phyloP scores from a whole-genome alignment of 306 rosid genomes.

The Casuarina glauca region DNA sequence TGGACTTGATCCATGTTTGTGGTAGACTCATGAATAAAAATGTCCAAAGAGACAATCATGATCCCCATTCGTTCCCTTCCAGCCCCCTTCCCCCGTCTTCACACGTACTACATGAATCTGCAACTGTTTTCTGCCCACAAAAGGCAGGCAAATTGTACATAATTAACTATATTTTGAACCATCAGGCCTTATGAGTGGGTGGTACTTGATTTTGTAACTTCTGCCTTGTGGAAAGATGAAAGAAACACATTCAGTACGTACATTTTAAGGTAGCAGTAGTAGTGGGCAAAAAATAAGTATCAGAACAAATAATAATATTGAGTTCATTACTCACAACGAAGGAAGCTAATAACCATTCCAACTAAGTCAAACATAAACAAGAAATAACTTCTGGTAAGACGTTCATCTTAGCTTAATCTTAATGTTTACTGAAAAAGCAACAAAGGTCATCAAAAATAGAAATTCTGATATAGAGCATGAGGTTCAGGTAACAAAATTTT shows the following conservation, averaged over 20 bases:
- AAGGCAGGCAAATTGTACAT: too few relatives aligned
- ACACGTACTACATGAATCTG: too few relatives aligned
- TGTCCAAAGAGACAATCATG: background rate
- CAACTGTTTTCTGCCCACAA: too few relatives aligned
- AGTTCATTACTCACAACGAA: background rate
- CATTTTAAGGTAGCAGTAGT: too few relatives aligned
- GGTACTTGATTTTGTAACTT: too few relatives aligned
- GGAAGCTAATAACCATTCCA: background rate
- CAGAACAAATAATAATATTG: background rate
- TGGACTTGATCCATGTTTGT: too few relatives aligned
- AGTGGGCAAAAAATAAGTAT: background rate
- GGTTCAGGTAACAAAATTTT: conserved; percentile 14
- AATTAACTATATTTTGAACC: too few relatives aligned
- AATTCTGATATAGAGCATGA: background rate
- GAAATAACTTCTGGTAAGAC: background rate
- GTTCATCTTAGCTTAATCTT: background rate
- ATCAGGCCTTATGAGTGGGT: too few relatives aligned
- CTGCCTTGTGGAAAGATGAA: background rate
- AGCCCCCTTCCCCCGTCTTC: background rate
- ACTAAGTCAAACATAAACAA: background rate
- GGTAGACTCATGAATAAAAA: background rate
- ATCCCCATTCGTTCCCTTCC: background rate
- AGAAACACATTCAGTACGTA: background rate
- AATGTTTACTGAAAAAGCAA: background rate
- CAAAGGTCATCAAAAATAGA: background rate